A percentile compares a stretch with the other conserved stretches of the same genome.
These are phyloP conservation scores for Calvatia gigantea DNA, from an alignment of 768 basidiomycete genomes.

Conservation along the genomic window DNA sequence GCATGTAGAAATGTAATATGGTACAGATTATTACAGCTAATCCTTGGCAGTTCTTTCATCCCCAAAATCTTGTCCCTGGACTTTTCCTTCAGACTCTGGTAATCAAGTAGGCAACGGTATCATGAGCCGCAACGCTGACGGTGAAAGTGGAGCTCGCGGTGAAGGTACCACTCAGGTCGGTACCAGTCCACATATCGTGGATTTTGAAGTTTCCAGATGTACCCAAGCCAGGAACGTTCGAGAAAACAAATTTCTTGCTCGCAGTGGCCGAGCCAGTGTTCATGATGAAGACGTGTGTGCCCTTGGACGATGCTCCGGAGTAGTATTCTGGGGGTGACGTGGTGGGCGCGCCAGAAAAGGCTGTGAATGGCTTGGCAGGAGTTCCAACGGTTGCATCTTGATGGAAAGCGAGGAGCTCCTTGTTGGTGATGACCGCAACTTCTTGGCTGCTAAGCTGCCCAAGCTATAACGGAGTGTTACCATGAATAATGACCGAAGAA, in stretches of 20 bases:
- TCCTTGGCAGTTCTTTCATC: not conserved
- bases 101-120: conserved; percentile 49
- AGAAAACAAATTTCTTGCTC: conserved; percentile 43
- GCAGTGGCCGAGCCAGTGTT: conserved; percentile 38
- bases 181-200: conserved; percentile 54
- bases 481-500: conserved; percentile 1
- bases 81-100: conserved; percentile 16
- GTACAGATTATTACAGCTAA: not conserved
- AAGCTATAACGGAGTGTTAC: conserved; percentile 28
- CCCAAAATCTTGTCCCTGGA: not conserved
- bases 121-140: conserved; percentile 42
- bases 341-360: conserved; percentile 32
- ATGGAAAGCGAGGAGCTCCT: conserved; percentile 51
- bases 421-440: conserved; percentile 46
- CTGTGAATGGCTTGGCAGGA: conserved; percentile 46
- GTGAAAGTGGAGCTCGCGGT: conserved; percentile 31
- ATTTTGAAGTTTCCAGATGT: conserved; percentile 34
- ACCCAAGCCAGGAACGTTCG: conserved; percentile 42
- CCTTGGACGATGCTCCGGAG: conserved; percentile 43
- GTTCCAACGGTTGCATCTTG: conserved; percentile 44
- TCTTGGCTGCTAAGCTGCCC: conserved; percentile 35
- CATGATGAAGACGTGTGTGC: conserved; percentile 52
- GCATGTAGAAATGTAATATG: too few species aligned
- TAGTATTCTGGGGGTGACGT: conserved; percentile 52
- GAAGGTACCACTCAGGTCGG: conserved; percentile 39